Evolutionary conservation across 1,139 yeast genomes (phyloP), one percentile per base, ranked within the genome.

Genomic region (Hyphopichia pseudoburtonii): DNA sequence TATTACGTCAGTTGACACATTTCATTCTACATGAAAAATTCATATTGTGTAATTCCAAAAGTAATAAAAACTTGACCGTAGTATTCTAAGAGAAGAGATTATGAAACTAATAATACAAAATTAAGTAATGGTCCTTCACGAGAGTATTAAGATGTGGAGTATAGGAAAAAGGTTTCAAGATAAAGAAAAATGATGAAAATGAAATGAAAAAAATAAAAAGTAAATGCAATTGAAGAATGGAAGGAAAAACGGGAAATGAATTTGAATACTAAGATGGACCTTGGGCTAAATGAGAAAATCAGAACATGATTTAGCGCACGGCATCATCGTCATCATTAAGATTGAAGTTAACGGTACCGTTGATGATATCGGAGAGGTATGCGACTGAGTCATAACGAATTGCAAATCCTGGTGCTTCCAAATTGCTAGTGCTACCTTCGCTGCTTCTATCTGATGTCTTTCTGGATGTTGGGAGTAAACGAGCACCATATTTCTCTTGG

Each of bases 331-430:
- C 36, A 10, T 33, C 36, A 11, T 33, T 16, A n/a, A 28, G 30
- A 18, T 43, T 45, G 40, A 56, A 55, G 29, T 52, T 45, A 3
- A 62, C 47, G 3, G 56, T 52, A 1, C 68, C 66, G 29, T 59
- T 58, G 37, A 67, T 50, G 12, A 62, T 48, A 27, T 58, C 69
- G 15, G 69, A 57, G 32, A 68, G 55, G 42, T 63, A 66, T 2
- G 66, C 62, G 33, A 64, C 53, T 5, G 70, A 63, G 21, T 58
- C 70, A 34, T 60, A 60, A 30, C 53, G 50, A 34, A 43, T 42
- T 11, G 27, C 15, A n/a, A 33, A 17, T 3, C 36, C 22, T 4
- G 31, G 30, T 5, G 27, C 12, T 10, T 33, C 31, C 11, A 28
- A 6, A 7, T 23, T 15, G n/a, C n/a, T n/a, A n/a, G n/a, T n/a